Evolutionary conservation across 1,139 yeast species (phyloP).

Genomic region (Tardiomyces digboiensis): DNA sequence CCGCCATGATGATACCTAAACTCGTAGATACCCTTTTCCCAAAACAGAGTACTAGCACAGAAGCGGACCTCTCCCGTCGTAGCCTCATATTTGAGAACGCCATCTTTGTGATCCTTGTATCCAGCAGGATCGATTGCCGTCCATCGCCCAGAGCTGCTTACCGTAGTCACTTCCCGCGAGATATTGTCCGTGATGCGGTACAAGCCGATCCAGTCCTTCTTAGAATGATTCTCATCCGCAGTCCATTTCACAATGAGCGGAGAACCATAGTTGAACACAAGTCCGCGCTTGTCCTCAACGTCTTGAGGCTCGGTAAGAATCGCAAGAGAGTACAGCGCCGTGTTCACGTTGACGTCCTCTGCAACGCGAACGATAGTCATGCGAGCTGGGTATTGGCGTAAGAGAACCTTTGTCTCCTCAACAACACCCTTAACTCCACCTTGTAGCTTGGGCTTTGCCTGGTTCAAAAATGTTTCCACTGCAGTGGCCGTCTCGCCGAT

Average conservation of each 20-base stretch:
- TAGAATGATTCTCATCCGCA: constrained; percentile 37
- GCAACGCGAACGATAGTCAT: constrained; percentile 25
- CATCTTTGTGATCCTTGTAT: constrained; percentile 18
- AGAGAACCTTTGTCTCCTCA: constrained; percentile 22
- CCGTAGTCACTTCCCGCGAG: constrained; percentile 48
- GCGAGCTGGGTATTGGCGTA: constrained; percentile 28
- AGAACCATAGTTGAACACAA: constrained; percentile 26
- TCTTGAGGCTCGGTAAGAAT: constrained; percentile 4
- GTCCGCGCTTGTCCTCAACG: neutral
- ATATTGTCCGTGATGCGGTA: constrained; percentile 57
- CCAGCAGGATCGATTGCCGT: constrained; percentile 35
- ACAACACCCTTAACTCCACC: constrained; percentile 20
- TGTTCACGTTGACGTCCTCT: constrained; percentile 19
- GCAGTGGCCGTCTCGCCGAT: constrained; percentile 25
- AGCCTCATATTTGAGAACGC: constrained; percentile 16
- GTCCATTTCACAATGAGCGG: constrained; percentile 51
- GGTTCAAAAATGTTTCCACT: constrained; percentile 25
- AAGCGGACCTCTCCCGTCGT: constrained; percentile 45
- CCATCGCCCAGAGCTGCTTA: constrained; percentile 70
- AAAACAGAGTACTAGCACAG: constrained; percentile 40
- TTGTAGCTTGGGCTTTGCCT: constrained; percentile 17
- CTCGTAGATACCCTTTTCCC: constrained; percentile 71
- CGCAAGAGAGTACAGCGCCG: constrained; percentile 17
- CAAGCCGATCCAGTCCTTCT: constrained; percentile 71
- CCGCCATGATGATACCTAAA: constrained; percentile 64